Evolutionary conservation across 768 basidiomycete species (phyloP), one percentile per base, ranked within the genome.

Genomic region (Panellus pusillus): DNA sequence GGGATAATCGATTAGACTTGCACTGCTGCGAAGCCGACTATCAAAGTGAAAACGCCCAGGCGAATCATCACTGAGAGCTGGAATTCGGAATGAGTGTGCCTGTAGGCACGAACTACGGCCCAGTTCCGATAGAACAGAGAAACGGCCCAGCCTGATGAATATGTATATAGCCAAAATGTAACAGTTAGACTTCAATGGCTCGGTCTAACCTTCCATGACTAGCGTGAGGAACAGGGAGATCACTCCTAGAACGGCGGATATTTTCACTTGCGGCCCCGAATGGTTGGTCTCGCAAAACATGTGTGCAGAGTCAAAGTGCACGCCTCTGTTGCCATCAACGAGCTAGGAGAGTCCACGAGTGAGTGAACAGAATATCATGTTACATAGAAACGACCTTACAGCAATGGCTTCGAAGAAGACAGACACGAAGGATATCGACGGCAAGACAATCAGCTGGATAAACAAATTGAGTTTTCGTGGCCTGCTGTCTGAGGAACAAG

Each of bases 71-170:
- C n/a, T n/a, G n/a, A n/a, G n/a, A n/a, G n/a, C n/a, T 57, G 55
- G 13, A 57, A 32, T 29, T 54, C 53, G 32, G 27, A n/a, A n/a
- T n/a, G 18, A 41, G 50, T 35, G 9, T 27, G 41, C 29, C 45
- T 13, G 19, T 38, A n/a, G 31, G 17, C 24, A 6, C 46, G 41
- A 48, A 47, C 50, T 9, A 45, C 44, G 0, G 32, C 24, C 50
- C 50, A 47, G 29, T 51, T 47, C 11, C 50, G 46, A 43, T 52
- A 51, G 2, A 57, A 42, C 46, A 52, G 38, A 8, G 17, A 4
- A 31, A 57, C 15, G 35, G 47, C 43, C 55, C 55, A 57, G 28
- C 42, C 49, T 56, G n/a, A n/a, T n/a, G n/a, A n/a, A n/a, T n/a
- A n/a, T n/a, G n/a, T n/a, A n/a, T n/a, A n/a, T n/a, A n/a, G n/a